Evolutionary conservation across 1,139 yeast genomes (phyloP).

Genomic region (Geotrichum australiense): DNA sequence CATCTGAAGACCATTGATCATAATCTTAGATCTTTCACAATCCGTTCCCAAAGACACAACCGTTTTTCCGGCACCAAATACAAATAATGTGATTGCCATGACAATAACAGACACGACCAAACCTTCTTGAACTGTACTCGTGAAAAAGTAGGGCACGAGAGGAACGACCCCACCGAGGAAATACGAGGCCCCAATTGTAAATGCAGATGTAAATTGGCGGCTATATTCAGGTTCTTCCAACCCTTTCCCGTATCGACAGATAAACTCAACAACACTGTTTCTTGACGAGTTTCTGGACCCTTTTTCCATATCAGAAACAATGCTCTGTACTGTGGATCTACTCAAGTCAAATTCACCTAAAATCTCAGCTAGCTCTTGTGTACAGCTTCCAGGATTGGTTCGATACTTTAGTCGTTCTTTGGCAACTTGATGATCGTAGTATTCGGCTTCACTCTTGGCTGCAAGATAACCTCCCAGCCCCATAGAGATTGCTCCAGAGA

Average conservation of each 20-base stretch:
- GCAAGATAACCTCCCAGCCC: conserved; percentile 80
- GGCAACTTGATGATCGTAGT: conserved; percentile 44
- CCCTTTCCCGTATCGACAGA: conserved; percentile 66
- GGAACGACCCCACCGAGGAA: conserved; percentile 82
- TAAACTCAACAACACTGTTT: conserved; percentile 53
- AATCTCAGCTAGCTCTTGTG: conserved; percentile 58
- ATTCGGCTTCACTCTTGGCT: conserved; percentile 66
- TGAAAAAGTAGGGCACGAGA: conserved; percentile 71
- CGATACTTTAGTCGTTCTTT: conserved; percentile 54
- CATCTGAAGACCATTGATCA: conserved; percentile 84
- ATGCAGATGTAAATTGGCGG: conserved; percentile 65
- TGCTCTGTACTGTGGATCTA: conserved; percentile 51
- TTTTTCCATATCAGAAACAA: conserved; percentile 56
- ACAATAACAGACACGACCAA: conserved; percentile 66
- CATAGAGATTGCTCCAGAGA: conserved; percentile 80
- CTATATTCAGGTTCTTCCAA: conserved; percentile 77
- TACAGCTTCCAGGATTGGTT: conserved; percentile 44
- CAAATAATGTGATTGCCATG: conserved; percentile 78
- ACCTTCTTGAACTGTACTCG: conserved; percentile 65
- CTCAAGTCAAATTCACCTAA: conserved; percentile 64
- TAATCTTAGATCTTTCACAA: conserved; percentile 54
- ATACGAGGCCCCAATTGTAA: conserved; percentile 68
- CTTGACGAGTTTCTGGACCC: conserved; percentile 37
- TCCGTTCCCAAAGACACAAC: conserved; percentile 76
- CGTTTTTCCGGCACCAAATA: conserved; percentile 83